phyloP scores from a whole-genome alignment of 495 filamentous ascomycete genomes.

The Antarctomyces pellizariae region DNA sequence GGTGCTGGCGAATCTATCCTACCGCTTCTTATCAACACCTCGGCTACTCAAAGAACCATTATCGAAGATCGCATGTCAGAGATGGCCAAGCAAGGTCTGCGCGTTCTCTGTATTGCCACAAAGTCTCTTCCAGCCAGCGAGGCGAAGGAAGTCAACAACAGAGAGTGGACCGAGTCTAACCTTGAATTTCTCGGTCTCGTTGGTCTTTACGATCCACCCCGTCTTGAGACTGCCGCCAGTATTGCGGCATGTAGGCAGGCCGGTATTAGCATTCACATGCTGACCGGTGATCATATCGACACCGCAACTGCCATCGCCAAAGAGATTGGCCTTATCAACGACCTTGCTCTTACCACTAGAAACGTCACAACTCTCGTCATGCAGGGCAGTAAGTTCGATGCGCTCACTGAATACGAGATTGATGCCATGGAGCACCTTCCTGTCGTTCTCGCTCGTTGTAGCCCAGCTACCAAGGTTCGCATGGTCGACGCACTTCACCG shows the following conservation, averaged over 20 bases:
- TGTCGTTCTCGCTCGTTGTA: conserved; percentile 23
- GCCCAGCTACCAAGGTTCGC: conserved; percentile 22
- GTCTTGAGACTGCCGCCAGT: conserved; percentile 34
- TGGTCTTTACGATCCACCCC: conserved; percentile 52
- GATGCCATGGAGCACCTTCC: conserved; percentile 19
- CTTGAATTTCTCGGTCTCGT: conserved; percentile 42
- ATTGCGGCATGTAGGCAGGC: conserved; percentile 27
- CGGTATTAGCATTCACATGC: conserved; percentile 36
- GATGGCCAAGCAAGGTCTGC: conserved; percentile 30
- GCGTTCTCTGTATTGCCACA: conserved; percentile 29
- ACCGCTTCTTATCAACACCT: conserved; percentile 17
- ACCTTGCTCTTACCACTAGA: conserved; percentile 13
- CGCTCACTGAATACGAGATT: conserved; percentile 20
- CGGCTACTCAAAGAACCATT: conserved; percentile 13
- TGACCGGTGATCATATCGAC: conserved; percentile 39
- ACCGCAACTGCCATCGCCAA: conserved; percentile 37
- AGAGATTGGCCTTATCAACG: conserved; percentile 26
- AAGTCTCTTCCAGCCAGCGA: conserved; percentile 14
- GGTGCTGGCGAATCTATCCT: conserved; percentile 32
- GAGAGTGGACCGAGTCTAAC: conserved; percentile 12
- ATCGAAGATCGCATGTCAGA: conserved; percentile 23
- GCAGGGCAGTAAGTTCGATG: conserved; percentile 21
- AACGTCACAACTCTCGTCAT: conserved; percentile 18
- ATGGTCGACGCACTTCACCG: conserved; percentile 41
- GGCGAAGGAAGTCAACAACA: conserved; percentile 13